A percentile compares a stretch with the other conserved stretches of the same genome.
phyloP scores from a whole-genome alignment of 768 basidiomycete species.

The Boletus patriciae region DNA sequence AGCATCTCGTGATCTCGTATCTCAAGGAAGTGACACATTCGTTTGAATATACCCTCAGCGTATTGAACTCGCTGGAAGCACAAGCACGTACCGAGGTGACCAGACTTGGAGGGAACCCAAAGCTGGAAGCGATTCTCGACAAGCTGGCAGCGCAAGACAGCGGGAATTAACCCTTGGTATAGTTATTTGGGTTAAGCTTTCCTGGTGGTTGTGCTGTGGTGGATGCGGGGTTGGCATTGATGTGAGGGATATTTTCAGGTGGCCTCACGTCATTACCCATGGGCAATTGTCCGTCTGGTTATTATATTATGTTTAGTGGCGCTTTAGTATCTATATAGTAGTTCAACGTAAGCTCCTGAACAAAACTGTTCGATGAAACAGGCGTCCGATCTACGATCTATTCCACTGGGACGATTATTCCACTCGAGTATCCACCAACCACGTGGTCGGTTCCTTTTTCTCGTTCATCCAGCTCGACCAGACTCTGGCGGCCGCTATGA shows the following conservation, averaged over 20 bases:
- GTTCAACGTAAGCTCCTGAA: too few relatives aligned
- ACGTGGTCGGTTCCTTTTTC: too few relatives aligned
- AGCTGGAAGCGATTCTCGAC: conserved; percentile 58
- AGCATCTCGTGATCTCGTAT: conserved; percentile 77
- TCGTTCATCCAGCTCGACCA: too few relatives aligned
- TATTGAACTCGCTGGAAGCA: conserved; percentile 62
- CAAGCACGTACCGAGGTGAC: conserved; percentile 70
- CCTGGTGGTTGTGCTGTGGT: neutral
- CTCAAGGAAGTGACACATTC: conserved; percentile 75
- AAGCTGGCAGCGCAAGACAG: conserved; percentile 37
- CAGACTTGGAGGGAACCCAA: conserved; percentile 73
- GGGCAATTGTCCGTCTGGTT: neutral
- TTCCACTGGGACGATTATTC: too few relatives aligned
- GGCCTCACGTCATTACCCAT: neutral
- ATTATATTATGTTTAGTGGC: neutral
- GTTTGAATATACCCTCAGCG: conserved; percentile 81
- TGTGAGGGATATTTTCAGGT: neutral
- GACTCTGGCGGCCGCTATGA: too few relatives aligned
- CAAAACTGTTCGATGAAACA: too few relatives aligned
- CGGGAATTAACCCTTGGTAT: neutral
- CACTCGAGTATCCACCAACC: too few relatives aligned
- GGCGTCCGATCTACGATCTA: too few relatives aligned
- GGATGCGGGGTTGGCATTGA: neutral
- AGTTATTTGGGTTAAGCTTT: neutral
- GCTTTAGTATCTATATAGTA: neutral